A percentile compares a stretch with the other conserved stretches of the same genome.
Evolutionary conservation across 768 basidiomycete genomes (phyloP).

Genomic region (Hemileccinum rubropunctum): DNA sequence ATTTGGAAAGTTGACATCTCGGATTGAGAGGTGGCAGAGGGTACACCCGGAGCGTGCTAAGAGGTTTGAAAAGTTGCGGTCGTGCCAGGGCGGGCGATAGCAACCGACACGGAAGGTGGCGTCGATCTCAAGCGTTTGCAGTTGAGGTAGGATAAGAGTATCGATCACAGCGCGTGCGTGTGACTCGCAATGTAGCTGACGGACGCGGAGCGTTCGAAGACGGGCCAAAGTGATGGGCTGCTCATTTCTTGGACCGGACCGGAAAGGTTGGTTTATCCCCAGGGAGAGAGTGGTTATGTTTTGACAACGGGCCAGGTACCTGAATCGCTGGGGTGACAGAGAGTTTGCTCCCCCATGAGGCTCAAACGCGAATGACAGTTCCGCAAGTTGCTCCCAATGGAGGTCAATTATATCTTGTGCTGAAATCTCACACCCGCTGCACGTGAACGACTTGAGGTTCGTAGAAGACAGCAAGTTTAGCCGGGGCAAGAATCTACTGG

Average conservation of each 20-base stretch:
- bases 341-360: neutral
- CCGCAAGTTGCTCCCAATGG: constrained; percentile 11
- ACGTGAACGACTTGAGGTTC: constrained; percentile 15
- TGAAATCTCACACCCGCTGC: neutral
- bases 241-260: neutral
- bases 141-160: constrained; percentile 16
- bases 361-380: constrained; percentile 15
- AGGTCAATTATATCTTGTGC: neutral
- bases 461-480: constrained; percentile 9
- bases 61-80: constrained; percentile 14
- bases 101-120: neutral
- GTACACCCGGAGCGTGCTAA: constrained; percentile 14
- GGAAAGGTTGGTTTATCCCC: constrained; percentile 8
- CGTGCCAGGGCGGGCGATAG: constrained; percentile 5
- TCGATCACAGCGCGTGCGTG: constrained; percentile 3
- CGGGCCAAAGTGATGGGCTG: constrained; percentile 5
- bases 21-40: constrained; percentile 16
- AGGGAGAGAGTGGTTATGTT: constrained; percentile 21
- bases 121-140: constrained; percentile 19
- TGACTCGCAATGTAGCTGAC: constrained; percentile 2
- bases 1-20: constrained; percentile 13
- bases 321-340: constrained; percentile 3
- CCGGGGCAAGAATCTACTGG: neutral
- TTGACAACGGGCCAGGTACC: constrained; percentile 8
- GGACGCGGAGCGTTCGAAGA: constrained; percentile 17